These are phyloP conservation scores for Rhodotorula sp. DNA, from an alignment of 1,284 basidiomycete genomes.

Conservation along the genomic window DNA sequence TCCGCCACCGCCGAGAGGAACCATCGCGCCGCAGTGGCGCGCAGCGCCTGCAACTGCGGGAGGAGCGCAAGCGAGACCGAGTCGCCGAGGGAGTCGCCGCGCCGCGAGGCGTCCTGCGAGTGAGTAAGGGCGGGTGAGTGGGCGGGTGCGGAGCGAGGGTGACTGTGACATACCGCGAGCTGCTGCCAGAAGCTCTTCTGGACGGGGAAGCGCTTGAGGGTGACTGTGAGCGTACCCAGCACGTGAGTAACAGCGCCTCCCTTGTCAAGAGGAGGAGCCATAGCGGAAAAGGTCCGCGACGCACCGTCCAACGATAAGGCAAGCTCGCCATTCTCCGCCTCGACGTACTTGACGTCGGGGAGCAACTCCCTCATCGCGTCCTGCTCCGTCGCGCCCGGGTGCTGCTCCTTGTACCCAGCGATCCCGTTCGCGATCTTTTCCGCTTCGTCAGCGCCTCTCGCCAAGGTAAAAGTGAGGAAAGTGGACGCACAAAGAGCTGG, in stretches of 20 bases:
- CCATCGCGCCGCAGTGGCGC: background rate
- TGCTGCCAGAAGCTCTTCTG: slow-evolving; percentile 43
- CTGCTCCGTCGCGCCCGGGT: slow-evolving; percentile 44
- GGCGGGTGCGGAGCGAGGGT: background rate
- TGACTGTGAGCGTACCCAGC: slow-evolving; percentile 15
- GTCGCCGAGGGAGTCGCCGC: slow-evolving; percentile 43
- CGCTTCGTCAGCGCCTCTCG: background rate
- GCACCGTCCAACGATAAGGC: slow-evolving; percentile 45
- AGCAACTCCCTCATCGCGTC: slow-evolving; percentile 43
- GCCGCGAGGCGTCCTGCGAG: slow-evolving; percentile 30
- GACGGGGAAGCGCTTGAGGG: slow-evolving; percentile 44
- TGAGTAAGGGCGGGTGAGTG: no score
- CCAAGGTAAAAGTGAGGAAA: background rate
- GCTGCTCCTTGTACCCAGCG: slow-evolving; percentile 39
- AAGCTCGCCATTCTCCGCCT: slow-evolving; percentile 40
- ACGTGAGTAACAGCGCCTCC: no score
- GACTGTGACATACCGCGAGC: slow-evolving; percentile 6
- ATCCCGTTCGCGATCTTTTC: slow-evolving; percentile 43
- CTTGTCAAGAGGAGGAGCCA: no score
- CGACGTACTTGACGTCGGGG: slow-evolving; percentile 43
- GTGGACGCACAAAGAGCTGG: slow-evolving; percentile 43
- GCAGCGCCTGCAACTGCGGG: slow-evolving; percentile 11
- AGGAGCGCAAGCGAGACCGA: slow-evolving; percentile 4
- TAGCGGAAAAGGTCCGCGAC: background rate
- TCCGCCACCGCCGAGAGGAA: slow-evolving; percentile 18